Conservation (phyloP, 768 basidiomycete species). For the Auricularia sp. region DNA sequence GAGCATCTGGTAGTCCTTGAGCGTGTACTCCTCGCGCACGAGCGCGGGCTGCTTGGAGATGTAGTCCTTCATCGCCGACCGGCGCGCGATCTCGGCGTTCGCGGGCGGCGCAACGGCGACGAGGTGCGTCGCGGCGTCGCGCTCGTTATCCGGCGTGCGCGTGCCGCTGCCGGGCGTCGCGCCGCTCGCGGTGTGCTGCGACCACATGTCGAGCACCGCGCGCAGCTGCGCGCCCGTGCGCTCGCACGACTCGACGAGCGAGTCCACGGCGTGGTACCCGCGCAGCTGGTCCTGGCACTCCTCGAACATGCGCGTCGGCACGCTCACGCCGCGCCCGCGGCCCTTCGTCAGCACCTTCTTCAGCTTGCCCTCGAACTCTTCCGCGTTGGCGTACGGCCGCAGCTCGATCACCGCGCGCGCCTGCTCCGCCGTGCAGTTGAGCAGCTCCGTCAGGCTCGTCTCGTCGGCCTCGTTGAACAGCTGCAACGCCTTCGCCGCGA, state of each 20-base stretch:
- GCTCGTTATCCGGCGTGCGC: constrained; percentile 28
- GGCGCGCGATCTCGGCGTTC: constrained; percentile 17
- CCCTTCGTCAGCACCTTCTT: constrained; percentile 76
- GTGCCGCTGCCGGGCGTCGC: constrained; percentile 31
- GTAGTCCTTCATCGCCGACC: constrained; percentile 47
- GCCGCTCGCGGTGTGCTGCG: constrained; percentile 18
- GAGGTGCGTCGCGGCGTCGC: constrained; percentile 14
- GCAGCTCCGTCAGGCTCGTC: background rate
- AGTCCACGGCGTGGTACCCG: constrained; percentile 82
- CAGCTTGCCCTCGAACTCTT: constrained; percentile 66
- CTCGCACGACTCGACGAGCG: constrained; percentile 81
- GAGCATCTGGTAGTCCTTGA: constrained; percentile 95
- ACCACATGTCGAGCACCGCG: constrained; percentile 72
- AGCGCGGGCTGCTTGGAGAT: constrained; percentile 63
- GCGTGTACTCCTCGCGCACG: constrained; percentile 52
- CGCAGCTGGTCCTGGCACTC: constrained; percentile 77
- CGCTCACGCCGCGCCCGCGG: constrained; percentile 12
- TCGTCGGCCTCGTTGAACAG: constrained; percentile 32
- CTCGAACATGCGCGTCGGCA: constrained; percentile 85
- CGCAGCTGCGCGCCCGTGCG: constrained; percentile 67
- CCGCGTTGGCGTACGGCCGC: constrained; percentile 69
- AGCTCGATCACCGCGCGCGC: constrained; percentile 67
- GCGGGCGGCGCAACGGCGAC: constrained; percentile 28
- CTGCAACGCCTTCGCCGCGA: constrained; percentile 22
- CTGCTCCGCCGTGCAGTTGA: constrained; percentile 62